Base-by-base conservation (phyloP, 169 alveolate genomes). In the Eimeria brunetti region DNA sequence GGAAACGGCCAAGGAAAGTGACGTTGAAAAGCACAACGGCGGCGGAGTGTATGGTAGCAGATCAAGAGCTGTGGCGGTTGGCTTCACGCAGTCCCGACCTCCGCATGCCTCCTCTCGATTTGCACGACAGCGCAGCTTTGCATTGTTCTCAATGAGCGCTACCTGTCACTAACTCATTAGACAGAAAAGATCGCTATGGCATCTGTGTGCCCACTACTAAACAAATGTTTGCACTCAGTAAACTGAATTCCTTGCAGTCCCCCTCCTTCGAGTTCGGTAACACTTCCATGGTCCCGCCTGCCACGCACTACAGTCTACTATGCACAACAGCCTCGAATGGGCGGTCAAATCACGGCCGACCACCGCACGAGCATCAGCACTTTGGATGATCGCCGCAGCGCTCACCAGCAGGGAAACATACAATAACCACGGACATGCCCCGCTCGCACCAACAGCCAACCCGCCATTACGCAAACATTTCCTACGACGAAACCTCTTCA, bases 401-500 rank as follows among this genome's bases (percentile, higher is more conserved):
- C 71, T 81, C 89, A 81, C 51, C 89, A 81, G 89, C 89, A 81
- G 89, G 75, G 38, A 75, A 41, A 46, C 85, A 53, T 75, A 81
- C 51, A 11, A 56, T 30, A 1, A 71, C 51, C 4, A 49, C 51
- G 67, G 8, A 1, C 44, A 46, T 81, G 33, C 51, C 89, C 27
- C 89, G 30, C 0, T 46, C 78, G 12, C 44, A 58, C 46, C 49
- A 56, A 24, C 91, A 84, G 11, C 49, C 76, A n/a, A 24, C 67
- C 49, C 69, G 30, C 11, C 46, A 46, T 20, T 1, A 7, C 30
- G 20, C 62, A 9, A 3, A 33, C 27, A 20, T 44, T 6, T 8
- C 62, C 1, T 8, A 33, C n/a, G 89, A 80, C 18, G 69, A 80
- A 51, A 33, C 41, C 1, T 30, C 30, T 30, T 80, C 89, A 49